Base-by-base conservation (phyloP, 1,284 basidiomycete species). In the Ganoderma meredithae region DNA sequence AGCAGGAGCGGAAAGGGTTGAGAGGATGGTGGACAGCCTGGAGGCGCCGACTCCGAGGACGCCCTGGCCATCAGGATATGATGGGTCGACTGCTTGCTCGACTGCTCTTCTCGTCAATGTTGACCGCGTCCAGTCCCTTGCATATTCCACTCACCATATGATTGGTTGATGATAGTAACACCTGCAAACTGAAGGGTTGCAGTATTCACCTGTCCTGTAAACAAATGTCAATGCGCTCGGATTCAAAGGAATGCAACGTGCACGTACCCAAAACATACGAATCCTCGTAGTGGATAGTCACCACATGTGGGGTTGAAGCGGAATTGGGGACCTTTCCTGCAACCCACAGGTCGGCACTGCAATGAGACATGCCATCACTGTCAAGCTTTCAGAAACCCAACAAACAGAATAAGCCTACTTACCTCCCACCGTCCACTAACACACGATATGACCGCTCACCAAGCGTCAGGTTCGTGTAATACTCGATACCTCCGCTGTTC, bases 351-450 rank as follows among this genome's bases (percentile, higher is more conserved):
- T 90, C 89, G 33, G 88, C 85, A 66, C 88, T 83, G 65, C 6
- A 17, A 49, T 25, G 39, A 5, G 17, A 17, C 3, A 8, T 52
- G 17, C 33, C 25, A 10, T 9, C 39, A 12, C 53, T 25, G 3
- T 25, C 22, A 49, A 12, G 22, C 47, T 22, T 12, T 22, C 44
- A 17, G 22, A 9, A 52, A 19, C 8, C 39, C 2, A 1, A 22
- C n/a, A 39, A 1, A 13, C 13, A 40, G 10, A 53, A 8, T 10
- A 49, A 36, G 19, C 15, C 22, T 60, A 89, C 91, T 89, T 60
- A 89, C 91, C 89, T 91, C 62, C 90, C 90, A 10, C 91, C 91
- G 73, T 92, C 90, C 65, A 92, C 82, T 59, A 89, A 75, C 62
- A 89, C 81, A 13, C 79, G 77, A 72, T 86, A 86, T 3, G 70